Base-by-base conservation (phyloP, 768 basidiomycete genomes). In the Cystofilobasidium macerans region DNA sequence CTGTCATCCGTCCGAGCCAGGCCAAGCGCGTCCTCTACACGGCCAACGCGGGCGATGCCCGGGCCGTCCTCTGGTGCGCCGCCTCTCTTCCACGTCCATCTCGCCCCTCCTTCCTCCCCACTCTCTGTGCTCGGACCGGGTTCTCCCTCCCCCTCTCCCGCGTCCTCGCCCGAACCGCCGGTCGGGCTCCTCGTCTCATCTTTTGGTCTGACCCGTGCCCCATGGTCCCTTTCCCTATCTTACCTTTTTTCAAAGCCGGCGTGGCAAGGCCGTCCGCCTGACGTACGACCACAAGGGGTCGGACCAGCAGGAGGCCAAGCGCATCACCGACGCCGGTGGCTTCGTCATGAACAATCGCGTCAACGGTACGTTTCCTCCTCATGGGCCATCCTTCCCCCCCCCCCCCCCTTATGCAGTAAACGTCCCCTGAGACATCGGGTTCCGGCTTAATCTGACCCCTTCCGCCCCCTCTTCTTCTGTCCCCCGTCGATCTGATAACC, bases 231-330 rank as follows among this genome's bases (percentile, higher is more conserved):
- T 40, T 18, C 30, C 32, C 12, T 28, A 53, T 47, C n/a, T n/a
- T 30, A 8, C 53, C n/a, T 28, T 8, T 18, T 38, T 43, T 36
- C 1, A 18, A 63, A 79, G 79, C 73, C 86, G 95, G 53, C 83
- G 81, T 16, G 95, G 95, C 33, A 87, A 84, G 71, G 95, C 91
- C 6, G 85, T 98, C 4, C 82, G 95, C 53, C 78, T 99, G 73
- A 97, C 95, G 24, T 98, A 99, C 74, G 95, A 99, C 74, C 95
- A 99, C 80, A 99, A 99, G 76, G 95, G 95, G 35, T 86, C 87
- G 7, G 95, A 99, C 75, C 86, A 87, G 72, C 91, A 94, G 75
- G 95, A 99, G 77, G 93, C 93, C 24, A 97, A 95, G 78, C 84
- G 95, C 26, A 98, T 99, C 75, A 92, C 83, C 57, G 95, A 98